Base-by-base conservation (phyloP, 2,329 filamentous ascomycete genomes). In the Colletotrichum sp. region DNA sequence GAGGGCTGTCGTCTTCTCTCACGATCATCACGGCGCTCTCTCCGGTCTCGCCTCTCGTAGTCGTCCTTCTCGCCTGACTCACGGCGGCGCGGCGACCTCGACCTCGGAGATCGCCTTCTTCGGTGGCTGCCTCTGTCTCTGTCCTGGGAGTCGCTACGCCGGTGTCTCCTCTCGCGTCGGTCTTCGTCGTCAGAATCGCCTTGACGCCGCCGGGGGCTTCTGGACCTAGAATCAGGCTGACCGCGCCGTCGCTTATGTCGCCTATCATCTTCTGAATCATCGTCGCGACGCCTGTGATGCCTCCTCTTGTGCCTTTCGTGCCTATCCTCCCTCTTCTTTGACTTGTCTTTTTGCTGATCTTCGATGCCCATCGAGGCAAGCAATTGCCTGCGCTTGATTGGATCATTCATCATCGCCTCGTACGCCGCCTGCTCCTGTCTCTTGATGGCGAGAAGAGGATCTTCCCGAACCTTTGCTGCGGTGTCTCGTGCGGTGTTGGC, bases 381-480 rank as follows among this genome's bases (percentile, higher is more conserved):
- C 36, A 97, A 81, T 79, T 94, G 91, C 73, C 89, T 87, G 76
- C 93, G 87, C 84, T 90, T 92, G 76, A 90, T 88, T 0, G 93
- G 93, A 78, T 95, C 93, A 77, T 92, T 94, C 91, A 94, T 95
- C 90, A 95, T 93, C 11, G 92, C 90, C 78, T 93, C 92, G 81
- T 95, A 95, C 3, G 93, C 92, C 33, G 93, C 92, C 82, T 96
- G 94, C 81, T 98, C 96, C 81, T 97, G 93, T 81, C 92, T 94
- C 88, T 98, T 98, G 82, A 99, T 98, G 29, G 96, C 95, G 38
- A 98, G 86, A 79, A 99, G 88, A 1, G 97, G 97, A 81, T 99
- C 97, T 77, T 97, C 94, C 76, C 95, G 89, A 61, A 98, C 92
- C 86, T 99, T 99, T 62, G 91, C 85, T 34, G 95, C 93, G 0